Evolutionary conservation across 2,329 filamentous ascomycete species (phyloP).

Genomic region (Fusarium hostae): DNA sequence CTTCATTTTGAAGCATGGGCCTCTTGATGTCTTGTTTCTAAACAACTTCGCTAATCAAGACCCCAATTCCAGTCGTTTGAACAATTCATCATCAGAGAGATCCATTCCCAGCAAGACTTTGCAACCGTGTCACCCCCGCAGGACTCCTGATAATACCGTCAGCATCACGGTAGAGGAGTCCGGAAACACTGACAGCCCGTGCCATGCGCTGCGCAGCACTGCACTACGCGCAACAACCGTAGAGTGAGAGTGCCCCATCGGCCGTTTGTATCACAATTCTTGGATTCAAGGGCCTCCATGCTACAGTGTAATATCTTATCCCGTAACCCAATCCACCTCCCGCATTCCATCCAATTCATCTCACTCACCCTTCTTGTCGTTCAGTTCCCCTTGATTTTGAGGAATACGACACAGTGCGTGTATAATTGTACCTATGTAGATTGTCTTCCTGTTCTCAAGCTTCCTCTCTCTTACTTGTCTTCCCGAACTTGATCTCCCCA

Average conservation of each 20-base stretch:
- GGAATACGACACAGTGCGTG: slow-evolving; percentile 32
- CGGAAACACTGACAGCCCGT: slow-evolving; percentile 5
- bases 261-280: slow-evolving; percentile 22
- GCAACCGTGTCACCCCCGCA: slow-evolving; percentile 21
- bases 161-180: slow-evolving; percentile 12
- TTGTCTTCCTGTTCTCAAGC: slow-evolving; percentile 1
- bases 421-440: slow-evolving; percentile 10
- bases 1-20: slow-evolving; percentile 27
- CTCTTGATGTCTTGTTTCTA: slow-evolving; percentile 17
- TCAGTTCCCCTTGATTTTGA: slow-evolving; percentile 19
- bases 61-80: slow-evolving; percentile 4
- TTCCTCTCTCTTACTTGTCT: slow-evolving; percentile 16
- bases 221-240: not conserved
- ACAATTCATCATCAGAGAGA: not conserved
- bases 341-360: slow-evolving; percentile 36
- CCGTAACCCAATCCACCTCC: slow-evolving; percentile 22
- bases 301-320: slow-evolving; percentile 31
- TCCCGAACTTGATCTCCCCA: slow-evolving; percentile 29
- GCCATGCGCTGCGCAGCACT: not conserved
- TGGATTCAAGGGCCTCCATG: slow-evolving; percentile 23
- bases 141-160: slow-evolving; percentile 22
- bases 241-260: slow-evolving; percentile 4
- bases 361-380: slow-evolving; percentile 27
- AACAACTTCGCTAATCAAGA: slow-evolving; percentile 23
- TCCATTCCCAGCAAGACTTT: slow-evolving; percentile 3